Conservation (phyloP, 1,284 basidiomycete genomes). For the Tylopilus sp. region DNA sequence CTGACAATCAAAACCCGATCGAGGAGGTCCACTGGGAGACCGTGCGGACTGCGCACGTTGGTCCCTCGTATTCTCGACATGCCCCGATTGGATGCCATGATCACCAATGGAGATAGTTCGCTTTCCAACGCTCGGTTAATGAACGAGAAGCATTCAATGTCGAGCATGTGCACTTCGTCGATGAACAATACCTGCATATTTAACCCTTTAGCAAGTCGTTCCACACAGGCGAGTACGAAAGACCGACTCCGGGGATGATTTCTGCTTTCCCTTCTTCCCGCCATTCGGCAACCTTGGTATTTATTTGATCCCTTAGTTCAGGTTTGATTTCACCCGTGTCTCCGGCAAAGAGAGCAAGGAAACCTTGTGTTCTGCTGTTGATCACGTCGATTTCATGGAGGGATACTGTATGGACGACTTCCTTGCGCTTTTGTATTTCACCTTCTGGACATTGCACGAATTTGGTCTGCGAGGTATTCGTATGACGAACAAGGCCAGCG, state of each 20-base stretch:
- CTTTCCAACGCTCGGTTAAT: constrained; percentile 93
- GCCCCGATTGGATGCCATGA: constrained; percentile 97
- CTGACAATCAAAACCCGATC: constrained; percentile 95
- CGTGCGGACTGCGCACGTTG: constrained; percentile 90
- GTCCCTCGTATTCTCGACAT: constrained; percentile 95
- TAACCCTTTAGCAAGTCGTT: constrained; percentile 1
- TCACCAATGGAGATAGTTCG: constrained; percentile 90
- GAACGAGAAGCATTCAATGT: constrained; percentile 99
- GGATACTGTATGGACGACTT: constrained; percentile 95
- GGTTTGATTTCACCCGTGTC: constrained; percentile 99
- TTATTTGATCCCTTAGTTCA: constrained; percentile 93
- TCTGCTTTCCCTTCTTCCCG: constrained; percentile 98
- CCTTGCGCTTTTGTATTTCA: constrained; percentile 94
- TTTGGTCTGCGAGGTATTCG: constrained; percentile 62
- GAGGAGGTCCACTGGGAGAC: constrained; percentile 89
- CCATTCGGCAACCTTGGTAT: constrained; percentile 96
- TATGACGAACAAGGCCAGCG: neutral
- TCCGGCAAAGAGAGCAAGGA: constrained; percentile 73
- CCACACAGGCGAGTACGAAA: neutral
- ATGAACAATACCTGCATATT: constrained; percentile 74
- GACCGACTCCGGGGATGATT: constrained; percentile 89
- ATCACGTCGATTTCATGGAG: constrained; percentile 99
- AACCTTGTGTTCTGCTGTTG: constrained; percentile 95
- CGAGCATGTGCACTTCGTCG: constrained; percentile 98
- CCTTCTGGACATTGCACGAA: constrained; percentile 98